Evolutionary conservation across 2,329 filamentous ascomycete species (phyloP).

Genomic region (Hypoxylon sp.): DNA sequence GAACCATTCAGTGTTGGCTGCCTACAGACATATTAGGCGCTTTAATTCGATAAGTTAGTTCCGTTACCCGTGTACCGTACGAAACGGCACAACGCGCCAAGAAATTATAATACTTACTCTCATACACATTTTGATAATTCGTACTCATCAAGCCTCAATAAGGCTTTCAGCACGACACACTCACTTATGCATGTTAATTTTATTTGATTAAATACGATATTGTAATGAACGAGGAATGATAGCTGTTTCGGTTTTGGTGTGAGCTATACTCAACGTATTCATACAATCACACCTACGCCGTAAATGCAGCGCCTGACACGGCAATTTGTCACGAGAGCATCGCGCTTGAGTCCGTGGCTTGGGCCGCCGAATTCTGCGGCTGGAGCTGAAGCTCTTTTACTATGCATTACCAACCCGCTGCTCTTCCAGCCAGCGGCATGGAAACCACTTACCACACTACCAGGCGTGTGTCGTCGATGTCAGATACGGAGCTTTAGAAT

Average conservation of each 20-base stretch:
- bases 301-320: slow-evolving; percentile 27
- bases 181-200: background rate
- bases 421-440: background rate
- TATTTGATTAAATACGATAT: background rate
- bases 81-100: slow-evolving; percentile 14
- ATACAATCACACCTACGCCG: background rate
- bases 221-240: background rate
- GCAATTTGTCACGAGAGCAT: slow-evolving; percentile 4
- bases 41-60: background rate
- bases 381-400: background rate
- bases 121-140: background rate
- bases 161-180: background rate
- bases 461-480: background rate
- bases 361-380: background rate
- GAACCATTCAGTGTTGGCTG: background rate
- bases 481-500: slow-evolving; percentile 27
- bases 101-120: background rate
- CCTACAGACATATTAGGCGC: background rate
- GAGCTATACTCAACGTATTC: background rate
- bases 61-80: slow-evolving; percentile 6
- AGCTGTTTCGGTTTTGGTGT: too few relatives aligned
- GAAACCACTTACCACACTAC: background rate
- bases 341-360: slow-evolving; percentile 15
- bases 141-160: background rate
- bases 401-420: background rate